A percentile compares a stretch with the other conserved stretches of the same genome.
phyloP scores from a whole-genome alignment of 495 filamentous ascomycete species.

The Tetracladium setigerum region DNA sequence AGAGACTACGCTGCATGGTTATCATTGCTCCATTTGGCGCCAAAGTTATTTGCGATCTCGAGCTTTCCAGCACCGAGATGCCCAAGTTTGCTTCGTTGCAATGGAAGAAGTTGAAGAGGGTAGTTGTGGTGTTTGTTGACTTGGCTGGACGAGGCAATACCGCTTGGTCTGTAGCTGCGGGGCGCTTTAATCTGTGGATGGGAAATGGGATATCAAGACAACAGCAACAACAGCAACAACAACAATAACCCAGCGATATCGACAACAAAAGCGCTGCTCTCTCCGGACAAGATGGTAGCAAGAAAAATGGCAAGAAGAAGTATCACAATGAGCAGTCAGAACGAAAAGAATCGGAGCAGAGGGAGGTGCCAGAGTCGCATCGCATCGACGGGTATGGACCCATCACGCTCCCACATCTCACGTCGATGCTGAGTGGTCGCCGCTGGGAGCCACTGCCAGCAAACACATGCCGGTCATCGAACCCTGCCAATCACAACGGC shows the following conservation, averaged over 20 bases:
- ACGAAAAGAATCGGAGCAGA: background rate
- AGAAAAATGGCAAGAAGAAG: background rate
- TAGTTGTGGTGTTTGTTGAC: background rate
- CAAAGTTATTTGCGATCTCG: conserved; percentile 15
- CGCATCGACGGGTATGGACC: background rate
- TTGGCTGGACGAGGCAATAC: background rate
- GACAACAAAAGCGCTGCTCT: background rate
- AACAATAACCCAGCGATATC: background rate
- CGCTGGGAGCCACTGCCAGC: background rate
- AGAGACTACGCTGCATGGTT: conserved; percentile 25
- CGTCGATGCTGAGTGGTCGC: background rate
- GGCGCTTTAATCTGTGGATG: background rate
- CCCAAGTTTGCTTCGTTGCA: conserved; percentile 2
- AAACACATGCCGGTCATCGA: background rate
- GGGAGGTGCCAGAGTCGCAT: background rate
- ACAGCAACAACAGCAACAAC: background rate
- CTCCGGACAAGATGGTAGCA: background rate
- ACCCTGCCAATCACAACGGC: background rate
- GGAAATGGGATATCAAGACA: background rate
- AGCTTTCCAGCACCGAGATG: conserved; percentile 23
- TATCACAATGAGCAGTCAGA: background rate
- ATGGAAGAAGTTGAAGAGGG: background rate
- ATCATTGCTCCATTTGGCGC: conserved; percentile 27
- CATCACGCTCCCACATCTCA: background rate
- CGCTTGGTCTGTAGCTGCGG: background rate